Base-by-base conservation (phyloP, 352 stramenopile genomes). In the Phytophthora citrophthora region DNA sequence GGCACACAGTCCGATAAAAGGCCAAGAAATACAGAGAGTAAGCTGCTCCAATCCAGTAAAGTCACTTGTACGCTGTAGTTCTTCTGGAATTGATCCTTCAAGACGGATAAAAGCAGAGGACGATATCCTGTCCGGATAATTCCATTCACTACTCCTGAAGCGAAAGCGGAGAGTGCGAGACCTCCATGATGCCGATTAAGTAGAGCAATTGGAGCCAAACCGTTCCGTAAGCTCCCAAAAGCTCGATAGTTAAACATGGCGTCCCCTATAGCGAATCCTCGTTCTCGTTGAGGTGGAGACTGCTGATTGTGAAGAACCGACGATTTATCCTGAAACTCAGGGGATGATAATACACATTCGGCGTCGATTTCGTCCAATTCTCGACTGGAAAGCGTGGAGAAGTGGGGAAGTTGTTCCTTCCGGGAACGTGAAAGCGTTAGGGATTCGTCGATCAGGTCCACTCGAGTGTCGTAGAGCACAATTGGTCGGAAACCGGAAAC, bases 1-100 rank as follows among this genome's bases (percentile, higher is more conserved):
- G 91, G 84, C 13, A 89, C 71, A 36, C 74, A 91, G 67, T 97
- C 91, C n/a, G 77, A 92, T 15, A 95, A 50, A 24, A 97, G 79
- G 23, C 90, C 91, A 46, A 96, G 76, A n/a, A 97, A 68, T 6
- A 97, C 79, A 2, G 91, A 89, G 26, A 96, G 78, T 0, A 78
- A 78, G 11, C 76, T 86, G 2, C 85, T 75, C 62, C 94, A 89
- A 18, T 94, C 74, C 15, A 96, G 43, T 15, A 86, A 48, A 24
- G 74, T 61, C 51, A 67, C 59, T 26, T 39, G 64, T 2, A 71
- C 55, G 15, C 63, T 53, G 43, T 81, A 80, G 24, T 80, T 68
- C 36, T 60, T 58, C 5, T 66, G 39, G 32, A 84, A 77, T 32
- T 77, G 64, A 29, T 60, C 16, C 44, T 66, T 75, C 46, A 89